A percentile compares a stretch with the other conserved stretches of the same genome.
Conservation (phyloP, 164 flowering plant genomes). For the Vitis riparia region DNA sequence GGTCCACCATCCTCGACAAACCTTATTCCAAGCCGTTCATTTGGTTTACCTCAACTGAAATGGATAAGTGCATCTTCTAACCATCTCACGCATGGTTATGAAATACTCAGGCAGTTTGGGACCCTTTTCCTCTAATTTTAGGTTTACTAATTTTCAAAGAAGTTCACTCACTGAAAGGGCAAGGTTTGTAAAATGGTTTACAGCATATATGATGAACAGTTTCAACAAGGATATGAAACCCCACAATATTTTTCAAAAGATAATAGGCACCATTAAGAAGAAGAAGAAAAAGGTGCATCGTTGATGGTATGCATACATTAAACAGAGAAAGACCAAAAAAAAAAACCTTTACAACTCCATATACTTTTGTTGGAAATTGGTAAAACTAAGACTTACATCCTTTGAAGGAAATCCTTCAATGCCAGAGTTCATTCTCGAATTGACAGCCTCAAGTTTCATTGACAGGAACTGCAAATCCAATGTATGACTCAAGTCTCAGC, state of each 20-base stretch:
- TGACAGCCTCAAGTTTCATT: slow-evolving; percentile 77
- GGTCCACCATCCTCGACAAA: background rate
- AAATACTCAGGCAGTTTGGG: background rate
- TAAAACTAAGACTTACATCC: slow-evolving; percentile 43
- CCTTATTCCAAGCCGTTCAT: background rate
- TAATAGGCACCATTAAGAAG: background rate
- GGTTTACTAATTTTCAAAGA: background rate
- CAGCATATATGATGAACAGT: background rate
- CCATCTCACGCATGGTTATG: background rate
- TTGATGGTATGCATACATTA: background rate
- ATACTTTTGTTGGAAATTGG: too few relatives aligned
- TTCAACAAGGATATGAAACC: background rate
- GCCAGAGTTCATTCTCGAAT: slow-evolving; percentile 39
- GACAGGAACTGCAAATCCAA: slow-evolving; percentile 56
- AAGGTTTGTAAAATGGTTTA: background rate
- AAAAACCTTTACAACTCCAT: background rate
- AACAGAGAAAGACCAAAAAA: background rate
- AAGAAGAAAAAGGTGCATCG: background rate
- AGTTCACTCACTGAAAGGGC: background rate
- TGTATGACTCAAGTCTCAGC: background rate
- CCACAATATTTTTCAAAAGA: background rate
- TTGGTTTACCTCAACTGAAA: background rate
- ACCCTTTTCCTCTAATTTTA: background rate
- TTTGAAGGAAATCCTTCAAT: slow-evolving; percentile 56
- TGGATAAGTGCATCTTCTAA: background rate